A percentile compares a stretch with the other conserved stretches of the same genome.
Evolutionary conservation across 1,284 basidiomycete genomes (phyloP).

Genomic region (Sporisorium iseilematis-ciliati): DNA sequence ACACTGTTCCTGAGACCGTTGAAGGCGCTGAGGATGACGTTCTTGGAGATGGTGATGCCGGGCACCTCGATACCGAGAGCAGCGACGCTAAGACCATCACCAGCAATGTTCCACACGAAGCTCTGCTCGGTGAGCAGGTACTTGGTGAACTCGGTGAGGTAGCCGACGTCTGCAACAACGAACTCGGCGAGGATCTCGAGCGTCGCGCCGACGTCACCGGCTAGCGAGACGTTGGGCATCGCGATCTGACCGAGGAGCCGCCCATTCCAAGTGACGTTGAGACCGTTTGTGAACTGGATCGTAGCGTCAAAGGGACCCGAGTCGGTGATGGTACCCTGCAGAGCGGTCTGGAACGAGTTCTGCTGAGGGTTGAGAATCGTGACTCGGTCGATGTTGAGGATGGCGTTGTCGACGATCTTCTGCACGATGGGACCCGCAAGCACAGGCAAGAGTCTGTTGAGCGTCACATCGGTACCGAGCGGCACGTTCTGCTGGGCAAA

Average conservation of each 20-base stretch:
- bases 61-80: conserved; percentile 72
- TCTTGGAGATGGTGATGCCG: conserved; percentile 75
- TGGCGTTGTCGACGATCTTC: conserved; percentile 77
- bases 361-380: conserved; percentile 70
- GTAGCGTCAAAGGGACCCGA: conserved; percentile 82
- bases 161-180: conserved; percentile 75
- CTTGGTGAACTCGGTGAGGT: conserved; percentile 78
- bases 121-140: conserved; percentile 77
- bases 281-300: conserved; percentile 78
- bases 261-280: conserved; percentile 77
- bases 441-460: conserved; percentile 78
- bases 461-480: conserved; percentile 76
- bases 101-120: conserved; percentile 81
- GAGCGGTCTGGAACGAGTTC: conserved; percentile 75
- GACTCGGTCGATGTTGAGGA: conserved; percentile 70
- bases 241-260: conserved; percentile 76
- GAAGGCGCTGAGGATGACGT: conserved; percentile 79
- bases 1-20: conserved; percentile 79
- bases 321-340: conserved; percentile 79
- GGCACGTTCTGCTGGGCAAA: conserved; percentile 77
- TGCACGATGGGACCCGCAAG: conserved; percentile 84
- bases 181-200: conserved; percentile 76
- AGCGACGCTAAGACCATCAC: conserved; percentile 76
- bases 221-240: conserved; percentile 73
- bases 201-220: conserved; percentile 76